Base-by-base conservation (phyloP, 208 protist species). In the Leishmania turanica region DNA sequence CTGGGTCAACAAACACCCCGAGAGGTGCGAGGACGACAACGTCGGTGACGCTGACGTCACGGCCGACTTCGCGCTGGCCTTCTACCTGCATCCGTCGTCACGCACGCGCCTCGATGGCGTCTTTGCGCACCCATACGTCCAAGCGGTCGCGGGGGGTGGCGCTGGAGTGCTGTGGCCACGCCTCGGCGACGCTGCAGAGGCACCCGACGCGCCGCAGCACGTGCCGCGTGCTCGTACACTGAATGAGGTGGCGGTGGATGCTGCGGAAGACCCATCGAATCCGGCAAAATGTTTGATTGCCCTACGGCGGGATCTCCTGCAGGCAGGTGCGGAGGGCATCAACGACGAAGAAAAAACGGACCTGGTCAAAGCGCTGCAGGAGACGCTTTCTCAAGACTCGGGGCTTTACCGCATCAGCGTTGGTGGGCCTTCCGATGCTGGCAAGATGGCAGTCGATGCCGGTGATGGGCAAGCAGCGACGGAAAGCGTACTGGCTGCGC, bases 41-140 rank as follows among this genome's bases (percentile, higher is more conserved):
- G 19, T 62, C 54, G 54, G 8, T 24, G 62, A 54, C 17, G 60
- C 60, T 49, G 24, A 60, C 42, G 60, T 73, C 27, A 47, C 77
- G 1, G 40, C 77, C 0, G 82, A 86, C 58, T 86, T 86, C 40
- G 45, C 56, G 51, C 42, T 54, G 21, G 78, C 60, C 19, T 86
- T 86, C 34, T 71, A 80, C 65, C 21, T 77, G 45, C 82, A 86
- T 58, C 49, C 82, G 9, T 54, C 31, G 13, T 79, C 73, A 19
- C 77, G 68, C 17, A 77, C 75, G 40, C 78, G 56, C 0, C 49
- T 86, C 8, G 37, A 70, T 15, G 82, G 77, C 49, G 54, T 82
- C 19, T 86, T 86, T 51, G 73, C 76, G 56, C 82, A 86, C 45
- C 82, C 78, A n/a, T 64, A 49, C 56, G 31, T 82, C 6, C 77